Evolutionary conservation across 108 stramenopile species (phyloP).

Genomic region (Aureococcus anophagefferens): DNA sequence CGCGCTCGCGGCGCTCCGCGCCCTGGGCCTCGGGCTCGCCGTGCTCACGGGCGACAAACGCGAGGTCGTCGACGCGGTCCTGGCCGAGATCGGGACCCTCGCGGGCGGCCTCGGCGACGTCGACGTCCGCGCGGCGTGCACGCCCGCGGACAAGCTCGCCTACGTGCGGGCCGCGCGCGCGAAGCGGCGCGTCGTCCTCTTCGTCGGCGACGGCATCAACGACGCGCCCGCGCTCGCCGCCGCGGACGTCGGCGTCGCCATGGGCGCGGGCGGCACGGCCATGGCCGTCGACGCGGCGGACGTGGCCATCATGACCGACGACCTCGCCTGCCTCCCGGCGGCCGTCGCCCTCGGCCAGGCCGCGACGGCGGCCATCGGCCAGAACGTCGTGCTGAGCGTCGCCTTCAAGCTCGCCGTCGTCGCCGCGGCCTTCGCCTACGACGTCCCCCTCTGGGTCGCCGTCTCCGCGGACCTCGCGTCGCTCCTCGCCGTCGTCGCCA

Average conservation of each 20-base stretch:
- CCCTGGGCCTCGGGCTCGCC: neutral
- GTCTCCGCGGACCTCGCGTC: constrained; percentile 6
- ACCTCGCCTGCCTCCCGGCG: constrained; percentile 27
- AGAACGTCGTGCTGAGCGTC: constrained; percentile 12
- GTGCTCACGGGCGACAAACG: neutral
- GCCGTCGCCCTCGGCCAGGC: constrained; percentile 32
- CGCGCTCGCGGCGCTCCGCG: neutral
- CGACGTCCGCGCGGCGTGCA: neutral
- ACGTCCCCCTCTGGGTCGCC: constrained; percentile 12
- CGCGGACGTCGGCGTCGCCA: constrained; percentile 45
- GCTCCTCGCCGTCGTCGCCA: neutral
- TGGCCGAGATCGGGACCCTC: neutral
- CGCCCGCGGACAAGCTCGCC: constrained; percentile 10
- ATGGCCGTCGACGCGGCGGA: constrained; percentile 44
- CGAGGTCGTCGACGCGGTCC: neutral
- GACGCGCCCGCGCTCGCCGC: constrained; percentile 44
- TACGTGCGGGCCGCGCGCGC: neutral
- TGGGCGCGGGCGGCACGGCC: constrained; percentile 35
- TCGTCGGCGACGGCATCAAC: constrained; percentile 53
- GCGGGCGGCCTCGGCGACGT: neutral
- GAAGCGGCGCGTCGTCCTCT: neutral
- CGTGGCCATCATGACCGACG: constrained; percentile 35
- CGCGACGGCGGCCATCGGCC: neutral
- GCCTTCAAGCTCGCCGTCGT: constrained; percentile 7
- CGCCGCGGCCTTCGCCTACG: neutral